These are phyloP conservation scores for Solidago caesia DNA, from an alignment of 129 eudicot species.

Conservation along the genomic window DNA sequence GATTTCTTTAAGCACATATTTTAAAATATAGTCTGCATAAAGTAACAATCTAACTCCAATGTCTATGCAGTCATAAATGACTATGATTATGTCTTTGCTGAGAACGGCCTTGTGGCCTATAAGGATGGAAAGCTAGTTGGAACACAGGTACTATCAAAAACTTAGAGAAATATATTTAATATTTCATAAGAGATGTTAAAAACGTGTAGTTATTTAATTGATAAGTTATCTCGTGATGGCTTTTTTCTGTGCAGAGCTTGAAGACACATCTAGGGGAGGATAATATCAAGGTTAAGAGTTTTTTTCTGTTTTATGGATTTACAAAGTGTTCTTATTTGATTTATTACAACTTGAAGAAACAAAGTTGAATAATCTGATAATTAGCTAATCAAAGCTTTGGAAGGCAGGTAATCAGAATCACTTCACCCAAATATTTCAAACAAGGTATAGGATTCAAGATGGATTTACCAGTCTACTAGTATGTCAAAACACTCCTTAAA, in stretches of 20 bases:
- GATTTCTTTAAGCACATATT: not conserved
- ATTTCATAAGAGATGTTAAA: too few relatives aligned
- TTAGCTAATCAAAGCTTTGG: not conserved
- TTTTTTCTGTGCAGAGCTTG: constrained; percentile 68
- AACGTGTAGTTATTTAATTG: too few relatives aligned
- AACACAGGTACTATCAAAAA: constrained; percentile 57
- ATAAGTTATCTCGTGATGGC: not conserved
- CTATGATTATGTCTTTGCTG: constrained; percentile 86
- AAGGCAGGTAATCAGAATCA: not conserved
- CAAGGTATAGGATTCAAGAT: not conserved
- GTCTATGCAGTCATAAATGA: constrained; percentile 65
- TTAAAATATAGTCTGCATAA: not conserved
- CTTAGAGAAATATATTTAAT: not conserved
- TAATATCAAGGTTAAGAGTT: constrained; percentile 61
- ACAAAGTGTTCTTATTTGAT: constrained; percentile 19
- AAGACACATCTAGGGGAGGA: constrained; percentile 80
- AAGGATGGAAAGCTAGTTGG: constrained; percentile 77
- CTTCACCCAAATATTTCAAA: too few relatives aligned
- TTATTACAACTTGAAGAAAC: not conserved
- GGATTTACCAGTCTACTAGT: not conserved
- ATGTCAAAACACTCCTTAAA: not conserved
- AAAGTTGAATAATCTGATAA: not conserved
- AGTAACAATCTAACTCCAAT: constrained; percentile 18
- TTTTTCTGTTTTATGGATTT: not conserved
- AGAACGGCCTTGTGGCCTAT: constrained; percentile 92